phyloP scores from a whole-genome alignment of 2,329 filamentous ascomycete genomes.

The Microsporum ferrugineum region DNA sequence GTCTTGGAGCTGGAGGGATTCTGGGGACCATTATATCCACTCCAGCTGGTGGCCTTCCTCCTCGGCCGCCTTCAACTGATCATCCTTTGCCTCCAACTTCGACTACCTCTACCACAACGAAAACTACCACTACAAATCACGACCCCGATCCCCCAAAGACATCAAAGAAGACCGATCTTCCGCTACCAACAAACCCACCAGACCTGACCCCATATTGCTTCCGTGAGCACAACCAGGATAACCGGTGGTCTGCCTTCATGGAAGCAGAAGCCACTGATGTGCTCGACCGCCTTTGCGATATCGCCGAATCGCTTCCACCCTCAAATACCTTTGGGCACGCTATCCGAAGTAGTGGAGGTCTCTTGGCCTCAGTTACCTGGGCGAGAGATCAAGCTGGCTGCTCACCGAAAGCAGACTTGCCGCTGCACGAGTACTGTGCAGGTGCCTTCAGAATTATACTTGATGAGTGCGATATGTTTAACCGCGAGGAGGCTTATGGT shows the following conservation, averaged over 20 bases:
- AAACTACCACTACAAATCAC: neutral
- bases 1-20: no score
- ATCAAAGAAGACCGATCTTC: neutral
- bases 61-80: no score
- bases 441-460: neutral
- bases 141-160: neutral
- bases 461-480: neutral
- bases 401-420: neutral
- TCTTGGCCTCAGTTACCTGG: neutral
- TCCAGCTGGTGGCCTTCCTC: no score
- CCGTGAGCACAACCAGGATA: neutral
- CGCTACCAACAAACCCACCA: neutral
- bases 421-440: neutral
- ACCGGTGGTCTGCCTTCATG: neutral
- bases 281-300: neutral
- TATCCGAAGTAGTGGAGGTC: neutral
- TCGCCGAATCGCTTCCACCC: neutral
- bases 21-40: no score
- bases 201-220: neutral
- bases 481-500: neutral
- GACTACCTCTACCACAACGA: no score
- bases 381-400: neutral
- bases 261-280: neutral
- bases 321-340: neutral
- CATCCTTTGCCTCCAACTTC: no score